Evolutionary conservation across 2,329 filamentous ascomycete species (phyloP), one percentile per base, ranked within the genome.

Genomic region (Alternaria ethzedia): DNA sequence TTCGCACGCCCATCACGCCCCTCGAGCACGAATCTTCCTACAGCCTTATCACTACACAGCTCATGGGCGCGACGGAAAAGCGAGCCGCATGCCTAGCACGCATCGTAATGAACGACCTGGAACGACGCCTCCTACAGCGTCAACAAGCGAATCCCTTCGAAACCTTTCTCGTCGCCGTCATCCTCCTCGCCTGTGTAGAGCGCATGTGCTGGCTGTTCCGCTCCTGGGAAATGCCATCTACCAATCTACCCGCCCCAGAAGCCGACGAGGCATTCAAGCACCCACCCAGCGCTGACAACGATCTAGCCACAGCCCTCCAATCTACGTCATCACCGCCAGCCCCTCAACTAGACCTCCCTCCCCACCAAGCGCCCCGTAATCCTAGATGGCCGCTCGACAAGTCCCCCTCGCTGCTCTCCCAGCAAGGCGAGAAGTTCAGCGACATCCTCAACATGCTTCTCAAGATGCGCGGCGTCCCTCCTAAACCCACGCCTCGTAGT

Each of bases 131-230:
- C 5, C 80, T 89, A 8, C 86, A 87, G 68, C 85, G 86, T 12
- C 84, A 87, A 70, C 85, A 87, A 72, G 83, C 83, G 21, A 85
- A 84, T 55, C 83, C 83, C 49, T 88, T 89, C 59, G 85, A 87
- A 63, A 89, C 86, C 0, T 88, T 88, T 70, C 76, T 89, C n/a
- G 84, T 85, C 6, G 83, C 86, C 1, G 80, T 89, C n/a, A 81
- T 89, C 15, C 79, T 89, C 1, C 78, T 89, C 23, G 86, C 85
- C 61, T 88, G 86, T 65, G 85, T 88, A 13, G 87, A 89, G 76
- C 82, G 87, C 57, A 87, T 87, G 77, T 85, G 85, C 71, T 87
- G 86, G 82, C 78, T 88, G 4, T 89, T 87, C 76, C 83, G 81
- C 30, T 83, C 80, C 1, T 87, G 84, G 84, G 84, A 86, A 51